Evolutionary conservation across 495 filamentous ascomycete genomes (phyloP).

Genomic region (Podospora pseudoanserina): DNA sequence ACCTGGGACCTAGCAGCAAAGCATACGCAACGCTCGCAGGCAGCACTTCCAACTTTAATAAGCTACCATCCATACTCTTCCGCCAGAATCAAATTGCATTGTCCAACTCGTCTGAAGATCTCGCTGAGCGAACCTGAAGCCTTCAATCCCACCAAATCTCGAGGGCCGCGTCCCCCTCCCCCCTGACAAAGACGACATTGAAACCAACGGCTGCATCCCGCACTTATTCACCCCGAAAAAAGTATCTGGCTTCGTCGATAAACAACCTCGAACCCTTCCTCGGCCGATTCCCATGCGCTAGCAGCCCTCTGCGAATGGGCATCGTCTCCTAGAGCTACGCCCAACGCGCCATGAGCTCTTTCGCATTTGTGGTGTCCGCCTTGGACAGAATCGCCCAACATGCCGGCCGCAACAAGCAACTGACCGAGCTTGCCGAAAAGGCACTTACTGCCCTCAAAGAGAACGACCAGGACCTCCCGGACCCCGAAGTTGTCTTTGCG

Average conservation of each 20-base stretch:
- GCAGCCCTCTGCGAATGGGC: conserved; percentile 38
- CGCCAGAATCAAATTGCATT: background rate
- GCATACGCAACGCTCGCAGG: background rate
- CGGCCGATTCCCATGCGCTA: conserved; percentile 29
- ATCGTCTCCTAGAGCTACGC: conserved; percentile 26
- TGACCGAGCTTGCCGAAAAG: conserved; percentile 73
- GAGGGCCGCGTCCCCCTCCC: background rate
- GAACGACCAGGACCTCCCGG: conserved; percentile 63
- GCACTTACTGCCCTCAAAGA: conserved; percentile 80
- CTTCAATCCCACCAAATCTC: background rate
- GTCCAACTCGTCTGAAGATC: background rate
- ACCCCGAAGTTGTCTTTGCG: conserved; percentile 87
- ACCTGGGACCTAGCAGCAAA: background rate
- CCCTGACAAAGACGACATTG: background rate
- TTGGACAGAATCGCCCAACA: conserved; percentile 87
- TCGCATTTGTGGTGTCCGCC: conserved; percentile 90
- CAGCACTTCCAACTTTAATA: background rate
- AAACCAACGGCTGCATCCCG: background rate
- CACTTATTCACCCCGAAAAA: conserved; percentile 1
- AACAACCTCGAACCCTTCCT: background rate
- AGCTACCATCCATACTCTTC: background rate
- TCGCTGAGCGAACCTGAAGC: background rate
- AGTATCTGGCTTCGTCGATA: background rate
- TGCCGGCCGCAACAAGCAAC: conserved; percentile 71
- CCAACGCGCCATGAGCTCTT: conserved; percentile 72